Evolutionary conservation across 2,329 filamentous ascomycete species (phyloP).

Genomic region (Fusarium humuli): DNA sequence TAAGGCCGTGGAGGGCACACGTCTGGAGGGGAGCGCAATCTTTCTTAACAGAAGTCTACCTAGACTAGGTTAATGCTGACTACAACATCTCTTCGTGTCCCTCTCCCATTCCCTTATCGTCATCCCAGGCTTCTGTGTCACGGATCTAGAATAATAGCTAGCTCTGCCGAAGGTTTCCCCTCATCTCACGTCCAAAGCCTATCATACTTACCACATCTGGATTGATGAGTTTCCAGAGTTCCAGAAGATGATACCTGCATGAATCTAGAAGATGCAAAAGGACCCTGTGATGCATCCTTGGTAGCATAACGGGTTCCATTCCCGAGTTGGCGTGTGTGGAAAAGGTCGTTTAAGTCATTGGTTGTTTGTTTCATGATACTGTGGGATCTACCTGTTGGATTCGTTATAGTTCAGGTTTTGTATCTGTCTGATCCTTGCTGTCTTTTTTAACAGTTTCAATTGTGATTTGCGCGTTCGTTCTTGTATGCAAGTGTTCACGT

Average conservation of each 20-base stretch:
- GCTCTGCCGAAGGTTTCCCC: neutral
- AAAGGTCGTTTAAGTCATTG: conserved; percentile 7
- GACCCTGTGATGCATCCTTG: neutral
- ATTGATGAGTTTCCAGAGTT: neutral
- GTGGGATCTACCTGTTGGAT: neutral
- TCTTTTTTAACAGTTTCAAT: neutral
- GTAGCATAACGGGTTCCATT: conserved; percentile 13
- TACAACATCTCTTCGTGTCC: neutral
- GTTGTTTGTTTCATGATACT: neutral
- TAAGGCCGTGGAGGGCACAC: neutral
- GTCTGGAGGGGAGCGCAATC: neutral
- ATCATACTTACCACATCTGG: neutral
- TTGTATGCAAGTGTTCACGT: neutral
- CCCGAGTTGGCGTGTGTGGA: conserved; percentile 3
- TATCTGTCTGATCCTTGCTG: neutral
- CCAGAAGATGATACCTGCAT: neutral
- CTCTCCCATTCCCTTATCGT: neutral
- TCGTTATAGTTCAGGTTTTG: too few species aligned
- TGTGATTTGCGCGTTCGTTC: neutral
- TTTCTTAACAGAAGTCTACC: neutral
- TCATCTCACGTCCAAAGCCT: neutral
- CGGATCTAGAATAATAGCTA: conserved; percentile 2
- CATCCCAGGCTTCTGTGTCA: neutral
- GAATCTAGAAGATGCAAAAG: neutral
- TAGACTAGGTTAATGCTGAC: neutral